Evolutionary conservation across 768 basidiomycete genomes (phyloP), one percentile per base, ranked within the genome.

Genomic region (Termitomyces sp.): DNA sequence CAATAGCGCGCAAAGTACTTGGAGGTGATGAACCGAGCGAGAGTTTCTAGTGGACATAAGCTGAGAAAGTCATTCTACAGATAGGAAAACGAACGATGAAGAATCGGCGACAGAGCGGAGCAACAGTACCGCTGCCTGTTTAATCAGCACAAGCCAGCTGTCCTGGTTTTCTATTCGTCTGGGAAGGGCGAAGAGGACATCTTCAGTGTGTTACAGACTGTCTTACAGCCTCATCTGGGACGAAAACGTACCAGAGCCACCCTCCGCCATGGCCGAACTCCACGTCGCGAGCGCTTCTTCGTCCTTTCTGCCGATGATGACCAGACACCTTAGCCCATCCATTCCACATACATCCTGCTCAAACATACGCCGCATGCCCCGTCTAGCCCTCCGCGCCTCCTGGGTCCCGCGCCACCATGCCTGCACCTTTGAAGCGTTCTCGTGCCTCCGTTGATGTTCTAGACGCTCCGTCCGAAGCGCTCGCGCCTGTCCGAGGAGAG

Each of bases 121-220:
- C 0, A 92, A 69, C 20, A 84, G 65, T 18, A 83, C 46, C 8
- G 76, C 66, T 0, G 76, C 67, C 60, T 78, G 80, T 24, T 77
- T 73, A 7, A 90, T 72, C 16, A 92, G 77, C 3, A 83, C 76
- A n/a, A 82, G 61, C 87, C 87, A 90, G 59, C 80, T 84, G 8
- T 68, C 66, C 20, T 67, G 59, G 12, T 47, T 59, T 59, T 80
- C 69, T 3, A 70, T 63, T 12, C 76, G 74, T 12, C 54, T 61
- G 6, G 72, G 75, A 10, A 73, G 74, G 8, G 70, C 62, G 56
- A 80, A 76, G 3, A 85, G 61, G 5, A 67, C 62, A 18, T 65
- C 83, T 84, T 37, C 18, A 37, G 26, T 55, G 29, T 42, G 32
- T 62, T 48, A 51, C 55, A 22, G 34, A 31, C 8, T 16, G 5